A percentile compares a stretch with the other conserved stretches of the same genome.
Evolutionary conservation across 495 filamentous ascomycete species (phyloP).

Genomic region (Trichocladium uniseriatum): DNA sequence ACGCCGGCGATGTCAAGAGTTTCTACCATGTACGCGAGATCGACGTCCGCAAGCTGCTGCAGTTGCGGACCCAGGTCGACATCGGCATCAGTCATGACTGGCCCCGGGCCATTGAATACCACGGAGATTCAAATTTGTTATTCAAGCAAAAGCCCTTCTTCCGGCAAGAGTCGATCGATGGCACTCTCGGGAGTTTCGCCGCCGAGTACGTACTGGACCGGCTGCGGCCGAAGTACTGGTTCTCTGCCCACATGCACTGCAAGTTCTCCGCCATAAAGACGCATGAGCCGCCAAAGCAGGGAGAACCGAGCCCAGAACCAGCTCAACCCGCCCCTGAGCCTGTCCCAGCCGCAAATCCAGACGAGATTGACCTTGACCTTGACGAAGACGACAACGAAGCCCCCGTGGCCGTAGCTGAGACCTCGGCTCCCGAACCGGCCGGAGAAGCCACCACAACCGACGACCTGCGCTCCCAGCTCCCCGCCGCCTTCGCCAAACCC

Average conservation of each 20-base stretch:
- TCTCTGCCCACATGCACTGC: conserved; percentile 85
- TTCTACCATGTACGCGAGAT: conserved; percentile 85
- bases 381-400: conserved; percentile 43
- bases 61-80: conserved; percentile 73
- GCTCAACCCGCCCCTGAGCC: background rate
- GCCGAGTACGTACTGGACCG: conserved; percentile 70
- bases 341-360: conserved; percentile 32
- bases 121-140: conserved; percentile 53
- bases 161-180: conserved; percentile 58
- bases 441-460: conserved; percentile 39
- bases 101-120: conserved; percentile 70
- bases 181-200: conserved; percentile 66
- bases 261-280: conserved; percentile 67
- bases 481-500: conserved; percentile 51
- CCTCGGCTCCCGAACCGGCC: conserved; percentile 2
- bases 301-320: background rate
- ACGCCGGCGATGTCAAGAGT: conserved; percentile 55
- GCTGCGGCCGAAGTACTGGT: conserved; percentile 79
- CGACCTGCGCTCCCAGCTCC: conserved; percentile 55
- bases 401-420: background rate
- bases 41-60: conserved; percentile 85
- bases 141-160: conserved; percentile 67
- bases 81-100: conserved; percentile 92
- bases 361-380: conserved; percentile 49
- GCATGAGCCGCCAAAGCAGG: conserved; percentile 36